Conservation (phyloP, 108 stramenopile genomes). For the Cyclotella kingstonii region DNA sequence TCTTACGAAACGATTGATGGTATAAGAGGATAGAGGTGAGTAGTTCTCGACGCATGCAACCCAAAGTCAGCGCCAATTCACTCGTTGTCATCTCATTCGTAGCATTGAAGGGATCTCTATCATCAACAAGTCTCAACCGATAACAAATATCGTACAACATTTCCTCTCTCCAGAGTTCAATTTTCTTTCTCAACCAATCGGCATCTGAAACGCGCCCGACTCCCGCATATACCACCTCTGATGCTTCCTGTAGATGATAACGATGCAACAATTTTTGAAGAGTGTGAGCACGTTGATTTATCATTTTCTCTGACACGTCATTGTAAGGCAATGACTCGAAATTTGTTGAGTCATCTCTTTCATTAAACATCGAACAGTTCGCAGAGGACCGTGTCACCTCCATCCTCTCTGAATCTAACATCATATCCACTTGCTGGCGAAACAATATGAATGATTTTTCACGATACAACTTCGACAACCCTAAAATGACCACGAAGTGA, state of each 20-base stretch:
- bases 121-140: conserved; percentile 71
- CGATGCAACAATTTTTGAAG: conserved; percentile 66
- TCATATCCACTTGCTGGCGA: conserved; percentile 34
- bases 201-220: conserved; percentile 41
- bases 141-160: conserved; percentile 69
- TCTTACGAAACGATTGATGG: conserved; percentile 63
- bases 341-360: background rate
- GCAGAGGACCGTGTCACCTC: conserved; percentile 8
- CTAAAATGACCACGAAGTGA: conserved; percentile 24
- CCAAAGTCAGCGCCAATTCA: conserved; percentile 15
- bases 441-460: conserved; percentile 14
- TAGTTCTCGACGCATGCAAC: conserved; percentile 38
- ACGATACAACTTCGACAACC: conserved; percentile 22
- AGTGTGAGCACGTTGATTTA: conserved; percentile 40
- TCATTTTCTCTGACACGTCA: background rate
- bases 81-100: background rate
- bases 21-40: conserved; percentile 59
- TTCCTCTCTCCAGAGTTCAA: conserved; percentile 52
- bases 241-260: conserved; percentile 43
- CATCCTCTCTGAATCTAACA: conserved; percentile 33
- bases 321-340: background rate
- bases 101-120: conserved; percentile 20
- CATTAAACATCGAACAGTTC: no score
- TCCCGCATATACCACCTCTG: conserved; percentile 59
- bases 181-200: conserved; percentile 27